A percentile compares a stretch with the other conserved stretches of the same genome.
These are phyloP conservation scores for Aurantiochytrium sp. DNA, from an alignment of 108 stramenopile genomes.

Conservation along the genomic window DNA sequence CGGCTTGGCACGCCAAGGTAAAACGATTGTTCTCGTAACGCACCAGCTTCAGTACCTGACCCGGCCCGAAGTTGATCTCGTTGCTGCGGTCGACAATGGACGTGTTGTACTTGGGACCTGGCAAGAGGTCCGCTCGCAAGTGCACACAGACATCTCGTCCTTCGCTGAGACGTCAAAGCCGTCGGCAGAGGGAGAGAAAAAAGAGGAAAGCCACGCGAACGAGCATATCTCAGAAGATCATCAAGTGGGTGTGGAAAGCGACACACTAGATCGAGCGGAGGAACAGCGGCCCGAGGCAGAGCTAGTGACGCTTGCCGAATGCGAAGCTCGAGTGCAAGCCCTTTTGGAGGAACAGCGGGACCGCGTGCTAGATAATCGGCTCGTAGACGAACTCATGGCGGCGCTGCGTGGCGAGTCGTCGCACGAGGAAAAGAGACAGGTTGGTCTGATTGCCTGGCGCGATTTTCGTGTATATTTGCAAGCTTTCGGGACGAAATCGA, in stretches of 20 bases:
- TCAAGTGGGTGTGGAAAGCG: not conserved
- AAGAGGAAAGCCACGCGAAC: not conserved
- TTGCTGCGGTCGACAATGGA: not conserved
- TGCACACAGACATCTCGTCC: not conserved
- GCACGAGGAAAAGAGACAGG: not conserved
- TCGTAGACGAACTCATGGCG: not conserved
- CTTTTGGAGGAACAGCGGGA: not conserved
- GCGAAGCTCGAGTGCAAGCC: not conserved
- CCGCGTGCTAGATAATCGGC: not conserved
- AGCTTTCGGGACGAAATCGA: not conserved
- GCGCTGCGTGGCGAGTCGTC: not conserved
- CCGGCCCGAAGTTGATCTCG: not conserved
- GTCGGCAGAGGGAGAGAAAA: not conserved
- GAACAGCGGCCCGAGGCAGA: not conserved
- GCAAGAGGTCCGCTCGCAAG: not conserved
- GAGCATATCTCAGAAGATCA: not conserved
- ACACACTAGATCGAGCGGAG: not conserved
- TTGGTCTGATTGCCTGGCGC: not conserved
- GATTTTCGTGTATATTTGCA: not conserved
- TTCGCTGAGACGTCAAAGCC: not conserved
- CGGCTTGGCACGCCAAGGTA: not conserved
- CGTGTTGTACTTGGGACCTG: not conserved
- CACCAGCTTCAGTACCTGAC: constrained; percentile 17
- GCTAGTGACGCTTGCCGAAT: not conserved
- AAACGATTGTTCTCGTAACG: not conserved